These are phyloP conservation scores for Globisporangium uncinulatum DNA, from an alignment of 352 stramenopile genomes.

Conservation along the genomic window DNA sequence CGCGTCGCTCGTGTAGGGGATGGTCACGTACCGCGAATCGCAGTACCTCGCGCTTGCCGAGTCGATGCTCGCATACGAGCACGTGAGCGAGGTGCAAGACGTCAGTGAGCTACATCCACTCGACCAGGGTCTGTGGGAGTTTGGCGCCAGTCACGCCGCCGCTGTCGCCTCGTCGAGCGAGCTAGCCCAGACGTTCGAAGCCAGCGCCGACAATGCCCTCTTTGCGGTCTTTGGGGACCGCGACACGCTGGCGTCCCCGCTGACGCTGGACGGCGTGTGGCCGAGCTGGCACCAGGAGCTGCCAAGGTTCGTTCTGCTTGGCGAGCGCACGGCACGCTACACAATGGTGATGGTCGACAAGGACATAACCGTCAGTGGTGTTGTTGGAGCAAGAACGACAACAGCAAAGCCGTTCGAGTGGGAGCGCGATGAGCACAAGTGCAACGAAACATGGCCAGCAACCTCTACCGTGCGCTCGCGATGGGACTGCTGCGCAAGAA, in stretches of 20 bases:
- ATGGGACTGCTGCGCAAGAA: constrained; percentile 48
- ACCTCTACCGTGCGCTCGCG: constrained; percentile 30
- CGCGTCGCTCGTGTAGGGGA: constrained; percentile 36
- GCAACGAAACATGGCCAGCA: neutral
- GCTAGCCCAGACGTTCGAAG: constrained; percentile 22
- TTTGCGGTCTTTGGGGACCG: constrained; percentile 8
- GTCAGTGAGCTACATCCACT: constrained; percentile 32
- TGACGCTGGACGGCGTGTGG: constrained; percentile 40
- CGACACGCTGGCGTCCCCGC: neutral
- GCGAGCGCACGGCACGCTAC: constrained; percentile 54
- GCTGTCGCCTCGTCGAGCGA: constrained; percentile 14
- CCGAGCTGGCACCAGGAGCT: constrained; percentile 30
- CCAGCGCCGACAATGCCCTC: constrained; percentile 29
- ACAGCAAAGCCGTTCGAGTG: too few relatives aligned
- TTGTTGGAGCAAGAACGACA: neutral
- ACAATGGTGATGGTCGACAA: constrained; percentile 13
- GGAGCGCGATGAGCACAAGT: too few relatives aligned
- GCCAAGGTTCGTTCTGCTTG: constrained; percentile 49
- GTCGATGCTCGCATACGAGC: constrained; percentile 38
- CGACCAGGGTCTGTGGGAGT: constrained; percentile 26
- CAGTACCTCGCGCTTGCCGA: constrained; percentile 37
- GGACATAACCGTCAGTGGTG: neutral
- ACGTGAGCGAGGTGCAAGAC: constrained; percentile 22
- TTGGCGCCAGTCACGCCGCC: constrained; percentile 16
- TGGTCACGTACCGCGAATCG: constrained; percentile 43